phyloP scores from a whole-genome alignment of 768 basidiomycete genomes.

The Mycena leptocephala region DNA sequence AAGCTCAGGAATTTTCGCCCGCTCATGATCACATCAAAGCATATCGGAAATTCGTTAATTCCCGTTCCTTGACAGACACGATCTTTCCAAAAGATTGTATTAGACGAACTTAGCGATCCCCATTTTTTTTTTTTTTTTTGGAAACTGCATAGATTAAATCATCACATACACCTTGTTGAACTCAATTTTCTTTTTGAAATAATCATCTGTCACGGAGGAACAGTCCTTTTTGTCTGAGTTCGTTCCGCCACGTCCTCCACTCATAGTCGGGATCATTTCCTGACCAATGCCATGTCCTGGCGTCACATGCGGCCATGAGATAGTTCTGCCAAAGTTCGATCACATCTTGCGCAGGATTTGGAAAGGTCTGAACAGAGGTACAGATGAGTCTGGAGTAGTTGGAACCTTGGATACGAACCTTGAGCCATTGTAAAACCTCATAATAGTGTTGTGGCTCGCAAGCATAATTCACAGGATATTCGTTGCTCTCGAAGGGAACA shows the following conservation, averaged over 20 bases:
- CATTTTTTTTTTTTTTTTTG: no score
- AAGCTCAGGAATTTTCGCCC: neutral
- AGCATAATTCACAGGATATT: neutral
- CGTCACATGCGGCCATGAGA: neutral
- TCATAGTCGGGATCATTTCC: no score
- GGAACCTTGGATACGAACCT: neutral
- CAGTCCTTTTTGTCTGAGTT: neutral
- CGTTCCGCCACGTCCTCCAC: neutral
- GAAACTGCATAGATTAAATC: no score
- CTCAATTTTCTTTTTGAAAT: no score
- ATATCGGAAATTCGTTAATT: neutral
- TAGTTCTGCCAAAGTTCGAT: neutral
- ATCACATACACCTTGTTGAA: no score
- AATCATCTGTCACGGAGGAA: neutral
- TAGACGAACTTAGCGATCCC: no score
- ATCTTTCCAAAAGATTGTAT: neutral
- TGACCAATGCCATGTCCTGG: neutral
- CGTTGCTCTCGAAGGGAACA: neutral
- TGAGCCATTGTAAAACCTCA: neutral
- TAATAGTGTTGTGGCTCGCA: neutral
- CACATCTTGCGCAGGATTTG: no score
- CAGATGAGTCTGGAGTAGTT: neutral
- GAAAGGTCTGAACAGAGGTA: no score
- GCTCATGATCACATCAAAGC: no score
- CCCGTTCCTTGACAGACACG: neutral